A percentile compares a stretch with the other conserved stretches of the same genome.
phyloP scores from a whole-genome alignment of 2,329 filamentous ascomycete species.

The Colletotrichum sp. region DNA sequence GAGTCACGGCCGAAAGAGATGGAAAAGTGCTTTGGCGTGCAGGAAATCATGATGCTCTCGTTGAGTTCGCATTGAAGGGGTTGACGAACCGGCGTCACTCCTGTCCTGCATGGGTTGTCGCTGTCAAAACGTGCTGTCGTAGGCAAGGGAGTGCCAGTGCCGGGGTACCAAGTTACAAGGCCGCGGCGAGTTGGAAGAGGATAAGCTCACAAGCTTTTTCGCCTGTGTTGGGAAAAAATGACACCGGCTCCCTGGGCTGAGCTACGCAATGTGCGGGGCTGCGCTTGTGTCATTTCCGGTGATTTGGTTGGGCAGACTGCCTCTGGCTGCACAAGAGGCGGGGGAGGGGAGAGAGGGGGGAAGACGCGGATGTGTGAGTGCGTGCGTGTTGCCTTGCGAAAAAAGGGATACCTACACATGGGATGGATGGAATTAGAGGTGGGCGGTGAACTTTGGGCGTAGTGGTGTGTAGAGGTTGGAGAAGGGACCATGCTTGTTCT shows the following conservation, averaged over 20 bases:
- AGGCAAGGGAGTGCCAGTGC: neutral
- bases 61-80: neutral
- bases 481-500: constrained; percentile 5
- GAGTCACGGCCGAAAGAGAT: neutral
- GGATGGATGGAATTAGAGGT: neutral
- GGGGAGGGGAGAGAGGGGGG: neutral
- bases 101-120: neutral
- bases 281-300: neutral
- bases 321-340: neutral
- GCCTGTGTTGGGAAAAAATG: neutral
- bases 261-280: constrained; percentile 1
- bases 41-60: neutral
- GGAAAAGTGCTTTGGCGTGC: neutral
- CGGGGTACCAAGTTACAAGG: neutral
- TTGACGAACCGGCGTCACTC: neutral
- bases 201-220: constrained; percentile 1
- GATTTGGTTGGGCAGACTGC: neutral
- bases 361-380: neutral
- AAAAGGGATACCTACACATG: neutral
- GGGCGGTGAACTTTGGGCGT: neutral
- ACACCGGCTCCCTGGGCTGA: neutral
- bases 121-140: neutral
- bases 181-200: neutral
- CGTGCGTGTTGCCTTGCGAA: neutral
- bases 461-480: neutral